Evolutionary conservation across 331 rosid genomes (phyloP).

Genomic region (Ulmus americana): DNA sequence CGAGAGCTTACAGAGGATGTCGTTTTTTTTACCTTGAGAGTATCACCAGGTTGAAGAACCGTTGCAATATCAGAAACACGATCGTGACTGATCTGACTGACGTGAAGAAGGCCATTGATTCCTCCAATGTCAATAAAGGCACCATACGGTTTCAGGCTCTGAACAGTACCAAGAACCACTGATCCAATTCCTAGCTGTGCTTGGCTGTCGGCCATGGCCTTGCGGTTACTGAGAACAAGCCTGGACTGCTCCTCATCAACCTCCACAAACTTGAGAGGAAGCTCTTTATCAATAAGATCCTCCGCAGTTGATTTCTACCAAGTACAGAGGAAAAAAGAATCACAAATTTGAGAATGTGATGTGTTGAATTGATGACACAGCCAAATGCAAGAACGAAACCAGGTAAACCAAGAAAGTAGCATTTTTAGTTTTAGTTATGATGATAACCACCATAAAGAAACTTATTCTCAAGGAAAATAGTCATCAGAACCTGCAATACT

Average conservation of each 20-base stretch:
- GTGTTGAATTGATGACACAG: background rate
- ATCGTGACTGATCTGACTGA: constrained; percentile 89
- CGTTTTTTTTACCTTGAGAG: constrained; percentile 53
- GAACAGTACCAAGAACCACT: constrained; percentile 79
- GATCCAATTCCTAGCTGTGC: constrained; percentile 92
- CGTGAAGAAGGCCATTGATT: constrained; percentile 82
- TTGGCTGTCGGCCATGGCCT: constrained; percentile 81
- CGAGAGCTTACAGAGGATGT: too few relatives aligned
- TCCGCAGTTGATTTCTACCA: constrained; percentile 66
- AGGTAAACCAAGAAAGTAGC: too few relatives aligned
- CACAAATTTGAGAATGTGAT: background rate
- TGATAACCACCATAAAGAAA: background rate
- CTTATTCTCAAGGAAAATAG: background rate
- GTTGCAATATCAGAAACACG: constrained; percentile 77
- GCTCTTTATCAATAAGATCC: constrained; percentile 68
- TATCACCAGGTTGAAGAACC: constrained; percentile 91
- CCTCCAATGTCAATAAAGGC: constrained; percentile 93
- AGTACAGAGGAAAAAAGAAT: constrained; percentile 12
- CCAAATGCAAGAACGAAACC: too few relatives aligned
- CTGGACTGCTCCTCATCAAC: constrained; percentile 83
- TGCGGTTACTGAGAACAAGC: constrained; percentile 84
- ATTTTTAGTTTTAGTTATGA: background rate
- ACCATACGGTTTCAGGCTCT: constrained; percentile 87
- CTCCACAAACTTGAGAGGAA: constrained; percentile 90
- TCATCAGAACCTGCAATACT: background rate